phyloP scores from a whole-genome alignment of 768 basidiomycete genomes.

The Leccinum rimulosum region DNA sequence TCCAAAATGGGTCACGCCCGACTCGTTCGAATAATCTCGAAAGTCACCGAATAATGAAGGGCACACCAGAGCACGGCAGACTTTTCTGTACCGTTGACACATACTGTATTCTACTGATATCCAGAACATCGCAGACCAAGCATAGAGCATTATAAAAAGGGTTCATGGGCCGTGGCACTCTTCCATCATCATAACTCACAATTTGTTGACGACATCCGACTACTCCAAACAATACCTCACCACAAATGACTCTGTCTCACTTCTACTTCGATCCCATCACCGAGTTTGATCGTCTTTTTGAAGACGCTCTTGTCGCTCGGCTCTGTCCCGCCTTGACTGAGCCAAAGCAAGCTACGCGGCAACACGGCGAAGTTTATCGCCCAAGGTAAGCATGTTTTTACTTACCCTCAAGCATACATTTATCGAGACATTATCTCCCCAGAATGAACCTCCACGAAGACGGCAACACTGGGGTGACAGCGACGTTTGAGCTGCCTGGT shows the following conservation, averaged over 20 bases:
- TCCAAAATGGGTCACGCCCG: not conserved
- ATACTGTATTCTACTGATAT: not conserved
- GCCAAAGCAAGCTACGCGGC: not conserved
- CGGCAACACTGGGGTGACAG: conserved; percentile 41
- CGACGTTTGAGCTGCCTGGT: conserved; percentile 56
- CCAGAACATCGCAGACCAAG: conserved; percentile 7
- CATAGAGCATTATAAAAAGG: conserved; percentile 6
- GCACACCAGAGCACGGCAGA: not conserved
- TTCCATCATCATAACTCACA: not conserved
- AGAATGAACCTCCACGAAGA: conserved; percentile 50
- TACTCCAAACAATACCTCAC: not conserved
- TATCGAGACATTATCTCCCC: not conserved
- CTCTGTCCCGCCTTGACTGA: conserved; percentile 3
- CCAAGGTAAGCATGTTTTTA: conserved; percentile 21
- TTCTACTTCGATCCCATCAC: conserved; percentile 6
- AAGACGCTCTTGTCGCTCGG: conserved; percentile 24
- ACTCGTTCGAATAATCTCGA: conserved; percentile 5
- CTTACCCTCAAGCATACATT: too few species aligned
- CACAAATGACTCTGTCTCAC: conserved; percentile 2
- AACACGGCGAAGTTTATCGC: not conserved
- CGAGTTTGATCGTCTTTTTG: conserved; percentile 9
- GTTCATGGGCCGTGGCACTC: not conserved
- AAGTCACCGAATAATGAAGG: conserved; percentile 1
- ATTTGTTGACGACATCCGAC: not conserved
- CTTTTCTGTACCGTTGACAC: too few species aligned